Conservation (phyloP, 345 rosid species). For the Litchi chinensis region DNA sequence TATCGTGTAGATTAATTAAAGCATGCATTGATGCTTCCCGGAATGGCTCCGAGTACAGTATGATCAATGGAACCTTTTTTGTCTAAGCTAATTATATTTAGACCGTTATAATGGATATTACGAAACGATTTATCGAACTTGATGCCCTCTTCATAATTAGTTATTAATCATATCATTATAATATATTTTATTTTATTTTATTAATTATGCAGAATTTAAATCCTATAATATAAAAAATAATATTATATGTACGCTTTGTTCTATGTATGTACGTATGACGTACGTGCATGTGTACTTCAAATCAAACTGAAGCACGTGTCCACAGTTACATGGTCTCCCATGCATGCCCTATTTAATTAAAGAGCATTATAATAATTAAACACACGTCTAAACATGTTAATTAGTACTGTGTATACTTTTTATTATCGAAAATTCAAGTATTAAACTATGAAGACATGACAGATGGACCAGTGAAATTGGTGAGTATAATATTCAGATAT, state of each 20-base stretch:
- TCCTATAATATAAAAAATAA: no score
- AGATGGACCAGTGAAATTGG: conserved; percentile 17
- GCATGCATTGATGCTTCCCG: conserved; percentile 14
- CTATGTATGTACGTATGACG: conserved; percentile 13
- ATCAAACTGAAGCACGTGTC: conserved; percentile 27
- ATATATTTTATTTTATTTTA: background rate
- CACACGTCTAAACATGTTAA: conserved; percentile 10
- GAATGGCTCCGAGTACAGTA: conserved; percentile 16
- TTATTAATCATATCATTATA: background rate
- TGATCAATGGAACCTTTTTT: background rate
- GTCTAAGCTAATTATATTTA: no score
- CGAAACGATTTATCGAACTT: background rate
- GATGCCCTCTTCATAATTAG: conserved; percentile 12
- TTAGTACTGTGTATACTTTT: background rate
- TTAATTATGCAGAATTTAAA: background rate
- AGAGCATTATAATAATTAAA: background rate
- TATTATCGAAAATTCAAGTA: background rate
- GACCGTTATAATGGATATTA: no score
- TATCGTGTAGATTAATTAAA: background rate
- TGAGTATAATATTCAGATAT: no score
- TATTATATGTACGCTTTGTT: background rate
- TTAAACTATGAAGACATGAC: background rate
- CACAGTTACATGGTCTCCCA: conserved; percentile 7
- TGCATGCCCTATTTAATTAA: background rate
- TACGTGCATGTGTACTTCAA: conserved; percentile 42